A percentile compares a stretch with the other conserved stretches of the same genome.
phyloP scores from a whole-genome alignment of 164 flowering plant species.

The Aristolochia contorta region DNA sequence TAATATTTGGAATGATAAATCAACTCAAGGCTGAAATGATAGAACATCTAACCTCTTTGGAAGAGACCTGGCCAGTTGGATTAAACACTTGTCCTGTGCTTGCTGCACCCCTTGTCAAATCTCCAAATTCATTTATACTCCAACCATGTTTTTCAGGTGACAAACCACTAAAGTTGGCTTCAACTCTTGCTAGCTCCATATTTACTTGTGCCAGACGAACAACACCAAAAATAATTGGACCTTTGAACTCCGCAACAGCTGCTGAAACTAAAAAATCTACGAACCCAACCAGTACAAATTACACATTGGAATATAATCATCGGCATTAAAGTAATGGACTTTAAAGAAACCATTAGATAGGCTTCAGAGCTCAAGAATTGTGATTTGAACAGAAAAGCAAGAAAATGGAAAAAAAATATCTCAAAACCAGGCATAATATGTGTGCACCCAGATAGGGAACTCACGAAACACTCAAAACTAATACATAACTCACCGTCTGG shows the following conservation, averaged over 20 bases:
- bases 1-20: too few relatives aligned
- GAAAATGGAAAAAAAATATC: too few relatives aligned
- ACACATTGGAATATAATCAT: not conserved
- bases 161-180: slow-evolving; percentile 84
- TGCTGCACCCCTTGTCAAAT: slow-evolving; percentile 80
- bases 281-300: slow-evolving; percentile 4
- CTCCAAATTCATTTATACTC: slow-evolving; percentile 92
- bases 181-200: slow-evolving; percentile 88
- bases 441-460: too few relatives aligned
- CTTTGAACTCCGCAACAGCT: slow-evolving; percentile 94
- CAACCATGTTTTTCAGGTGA: slow-evolving; percentile 82
- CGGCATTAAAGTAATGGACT: too few relatives aligned
- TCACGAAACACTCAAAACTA: not conserved
- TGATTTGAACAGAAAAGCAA: too few relatives aligned
- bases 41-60: slow-evolving; percentile 37
- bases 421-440: too few relatives aligned
- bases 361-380: too few relatives aligned
- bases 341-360: too few relatives aligned
- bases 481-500: slow-evolving; percentile 55
- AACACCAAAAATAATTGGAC: slow-evolving; percentile 83
- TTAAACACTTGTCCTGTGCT: slow-evolving; percentile 81
- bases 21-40: not conserved
- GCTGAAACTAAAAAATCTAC: slow-evolving; percentile 86
- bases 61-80: slow-evolving; percentile 25
- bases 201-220: slow-evolving; percentile 88